A percentile compares a stretch with the other conserved stretches of the same genome.
phyloP scores from a whole-genome alignment of 352 stramenopile genomes.

The Pythium chondricola region DNA sequence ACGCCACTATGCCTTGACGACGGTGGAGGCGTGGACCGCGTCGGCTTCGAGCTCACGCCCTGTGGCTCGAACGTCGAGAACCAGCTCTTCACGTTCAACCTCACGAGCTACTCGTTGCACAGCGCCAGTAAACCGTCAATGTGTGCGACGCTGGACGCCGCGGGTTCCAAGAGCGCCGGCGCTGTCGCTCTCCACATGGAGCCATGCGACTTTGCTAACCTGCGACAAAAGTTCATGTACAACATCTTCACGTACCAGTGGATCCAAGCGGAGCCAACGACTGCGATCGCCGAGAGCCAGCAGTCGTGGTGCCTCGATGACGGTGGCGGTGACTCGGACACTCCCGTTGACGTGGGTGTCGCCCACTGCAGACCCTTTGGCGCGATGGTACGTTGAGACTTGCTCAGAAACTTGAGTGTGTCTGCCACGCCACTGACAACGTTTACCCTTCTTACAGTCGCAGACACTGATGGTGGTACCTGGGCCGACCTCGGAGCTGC shows the following conservation, averaged over 20 bases:
- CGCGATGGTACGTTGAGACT: neutral
- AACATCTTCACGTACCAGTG: conserved; percentile 8
- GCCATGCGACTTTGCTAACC: neutral
- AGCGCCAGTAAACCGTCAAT: neutral
- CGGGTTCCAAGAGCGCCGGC: neutral
- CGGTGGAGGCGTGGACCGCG: neutral
- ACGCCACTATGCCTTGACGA: neutral
- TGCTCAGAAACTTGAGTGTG: too few relatives aligned
- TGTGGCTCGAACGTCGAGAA: neutral
- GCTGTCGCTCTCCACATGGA: neutral
- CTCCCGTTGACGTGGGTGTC: neutral
- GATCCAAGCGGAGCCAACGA: neutral
- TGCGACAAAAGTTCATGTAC: conserved; percentile 4
- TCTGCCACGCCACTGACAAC: too few relatives aligned
- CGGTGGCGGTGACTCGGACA: neutral
- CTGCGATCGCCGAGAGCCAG: neutral
- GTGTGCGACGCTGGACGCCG: neutral
- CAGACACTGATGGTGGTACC: neutral
- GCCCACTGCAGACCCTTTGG: neutral
- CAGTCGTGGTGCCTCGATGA: neutral
- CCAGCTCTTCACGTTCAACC: conserved; percentile 4
- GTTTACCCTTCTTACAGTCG: neutral
- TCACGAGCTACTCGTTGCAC: conserved; percentile 1
- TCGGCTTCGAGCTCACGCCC: neutral
- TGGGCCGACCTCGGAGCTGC: neutral